These are phyloP conservation scores for Hydrangea macrophylla DNA, from an alignment of 148 eudicot genomes.

Conservation along the genomic window DNA sequence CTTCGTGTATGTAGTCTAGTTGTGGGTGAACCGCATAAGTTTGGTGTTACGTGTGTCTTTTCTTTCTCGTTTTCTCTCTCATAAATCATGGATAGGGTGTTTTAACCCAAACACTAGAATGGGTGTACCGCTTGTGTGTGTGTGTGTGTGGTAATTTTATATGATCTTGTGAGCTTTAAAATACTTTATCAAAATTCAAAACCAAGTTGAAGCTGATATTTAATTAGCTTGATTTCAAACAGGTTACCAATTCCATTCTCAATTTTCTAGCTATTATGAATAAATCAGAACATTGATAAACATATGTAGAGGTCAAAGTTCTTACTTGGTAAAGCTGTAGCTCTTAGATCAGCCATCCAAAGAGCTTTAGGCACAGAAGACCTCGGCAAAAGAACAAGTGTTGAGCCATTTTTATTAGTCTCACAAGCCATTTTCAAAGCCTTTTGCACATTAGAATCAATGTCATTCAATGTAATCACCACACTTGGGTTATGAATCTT, in stretches of 20 bases:
- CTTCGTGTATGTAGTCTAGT: no score
- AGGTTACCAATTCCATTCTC: not conserved
- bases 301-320: not conserved
- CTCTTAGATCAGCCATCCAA: slow-evolving; percentile 93
- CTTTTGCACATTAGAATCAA: slow-evolving; percentile 69
- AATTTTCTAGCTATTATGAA: no score
- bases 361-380: slow-evolving; percentile 68
- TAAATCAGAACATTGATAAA: not conserved
- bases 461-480: slow-evolving; percentile 55
- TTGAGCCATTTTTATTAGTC: slow-evolving; percentile 35
- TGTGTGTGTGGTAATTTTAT: no score
- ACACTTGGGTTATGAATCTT: slow-evolving; percentile 85
- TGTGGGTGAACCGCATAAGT: no score
- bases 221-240: not conserved
- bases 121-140: no score
- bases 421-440: slow-evolving; percentile 83
- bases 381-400: slow-evolving; percentile 69
- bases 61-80: no score
- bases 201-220: not conserved
- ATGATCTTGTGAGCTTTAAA: not conserved
- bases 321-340: slow-evolving; percentile 91
- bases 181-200: no score
- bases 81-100: no score
- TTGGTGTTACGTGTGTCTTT: no score
- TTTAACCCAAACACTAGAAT: no score